Conservation (phyloP, 2,329 filamentous ascomycete species). For the Botrytis pseudocinerea region DNA sequence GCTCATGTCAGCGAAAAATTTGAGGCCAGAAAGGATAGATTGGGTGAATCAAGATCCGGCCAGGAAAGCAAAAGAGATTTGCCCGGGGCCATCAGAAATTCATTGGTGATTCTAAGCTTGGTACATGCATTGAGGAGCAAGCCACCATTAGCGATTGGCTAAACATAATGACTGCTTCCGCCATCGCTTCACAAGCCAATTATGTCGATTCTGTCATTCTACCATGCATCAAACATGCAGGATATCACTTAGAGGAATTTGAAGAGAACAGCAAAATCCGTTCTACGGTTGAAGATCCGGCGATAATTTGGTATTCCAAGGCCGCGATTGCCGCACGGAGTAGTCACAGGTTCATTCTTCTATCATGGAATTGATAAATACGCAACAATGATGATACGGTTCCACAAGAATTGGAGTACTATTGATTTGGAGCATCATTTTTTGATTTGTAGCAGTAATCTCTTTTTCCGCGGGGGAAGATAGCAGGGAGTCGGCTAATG, state of each 20-base stretch:
- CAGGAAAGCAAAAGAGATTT: not conserved
- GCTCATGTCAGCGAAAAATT: conserved; percentile 17
- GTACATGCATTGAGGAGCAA: not conserved
- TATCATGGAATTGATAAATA: not conserved
- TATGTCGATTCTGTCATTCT: not conserved
- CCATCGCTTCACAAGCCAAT: not conserved
- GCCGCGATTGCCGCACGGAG: not conserved
- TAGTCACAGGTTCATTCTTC: not conserved
- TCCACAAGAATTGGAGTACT: not conserved
- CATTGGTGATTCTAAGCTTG: not conserved
- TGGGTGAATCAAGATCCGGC: not conserved
- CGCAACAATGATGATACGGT: not conserved
- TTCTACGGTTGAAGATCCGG: not conserved
- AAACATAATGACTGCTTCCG: not conserved
- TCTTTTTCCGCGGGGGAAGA: not conserved
- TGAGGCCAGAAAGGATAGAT: not conserved
- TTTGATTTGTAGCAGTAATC: not conserved
- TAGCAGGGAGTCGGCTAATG: not conserved
- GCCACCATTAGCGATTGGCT: not conserved
- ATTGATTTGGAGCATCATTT: not conserved
- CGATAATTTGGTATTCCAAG: conserved; percentile 2
- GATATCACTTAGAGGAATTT: not conserved
- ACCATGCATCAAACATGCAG: not conserved
- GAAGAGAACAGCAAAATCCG: not conserved
- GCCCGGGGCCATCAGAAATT: not conserved